phyloP scores from a whole-genome alignment of 352 stramenopile genomes.

The Pythium scleroteichum region DNA sequence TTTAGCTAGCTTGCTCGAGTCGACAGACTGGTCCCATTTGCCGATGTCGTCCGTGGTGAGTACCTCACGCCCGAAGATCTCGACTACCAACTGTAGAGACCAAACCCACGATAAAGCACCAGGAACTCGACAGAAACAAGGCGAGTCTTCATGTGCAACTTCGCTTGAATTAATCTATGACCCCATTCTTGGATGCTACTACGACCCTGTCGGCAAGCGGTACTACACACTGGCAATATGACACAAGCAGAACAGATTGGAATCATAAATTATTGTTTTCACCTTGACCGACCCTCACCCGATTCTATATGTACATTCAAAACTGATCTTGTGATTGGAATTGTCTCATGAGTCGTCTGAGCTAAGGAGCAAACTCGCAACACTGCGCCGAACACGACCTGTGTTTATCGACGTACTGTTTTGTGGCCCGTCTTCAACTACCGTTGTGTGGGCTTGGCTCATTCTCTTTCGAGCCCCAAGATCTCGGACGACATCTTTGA shows the following conservation, averaged over 20 bases:
- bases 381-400: conserved; percentile 36
- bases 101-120: background rate
- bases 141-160: conserved; percentile 21
- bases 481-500: conserved; percentile 75
- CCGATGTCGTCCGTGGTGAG: conserved; percentile 15
- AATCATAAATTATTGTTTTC: conserved; percentile 17
- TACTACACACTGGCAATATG: conserved; percentile 62
- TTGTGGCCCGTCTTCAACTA: background rate
- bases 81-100: background rate
- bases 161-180: conserved; percentile 84
- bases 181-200: conserved; percentile 82
- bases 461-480: conserved; percentile 41
- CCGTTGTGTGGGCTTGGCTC: conserved; percentile 24
- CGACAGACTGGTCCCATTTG: conserved; percentile 59
- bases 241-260: background rate
- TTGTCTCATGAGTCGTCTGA: conserved; percentile 45
- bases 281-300: background rate
- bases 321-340: conserved; percentile 1
- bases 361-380: conserved; percentile 46
- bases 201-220: conserved; percentile 78
- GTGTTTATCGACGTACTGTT: conserved; percentile 30
- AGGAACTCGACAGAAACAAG: background rate
- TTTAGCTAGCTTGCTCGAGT: conserved; percentile 63
- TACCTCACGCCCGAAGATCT: no score
- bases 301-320: conserved; percentile 27